These are phyloP conservation scores for Backusella circina DNA, from an alignment of 192 early-diverging fungal species.

Conservation along the genomic window DNA sequence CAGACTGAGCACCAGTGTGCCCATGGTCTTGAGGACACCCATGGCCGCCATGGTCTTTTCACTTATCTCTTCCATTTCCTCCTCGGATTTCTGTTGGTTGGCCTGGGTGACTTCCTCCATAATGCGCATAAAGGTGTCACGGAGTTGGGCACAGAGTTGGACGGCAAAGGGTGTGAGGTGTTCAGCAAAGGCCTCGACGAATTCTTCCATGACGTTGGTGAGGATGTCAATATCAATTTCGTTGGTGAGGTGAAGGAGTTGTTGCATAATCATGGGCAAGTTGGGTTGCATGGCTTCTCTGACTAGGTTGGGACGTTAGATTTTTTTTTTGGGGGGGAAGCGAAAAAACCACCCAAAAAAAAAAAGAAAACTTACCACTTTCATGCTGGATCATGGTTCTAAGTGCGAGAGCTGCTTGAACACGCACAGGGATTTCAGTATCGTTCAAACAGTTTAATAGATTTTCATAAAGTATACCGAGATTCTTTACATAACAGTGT, in stretches of 20 bases:
- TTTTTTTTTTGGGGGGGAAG: background rate
- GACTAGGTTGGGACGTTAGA: slow-evolving; percentile 28
- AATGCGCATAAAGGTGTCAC: slow-evolving; percentile 84
- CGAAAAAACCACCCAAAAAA: too few relatives aligned
- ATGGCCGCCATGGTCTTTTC: slow-evolving; percentile 89
- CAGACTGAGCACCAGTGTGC: slow-evolving; percentile 80
- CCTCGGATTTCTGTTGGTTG: slow-evolving; percentile 37
- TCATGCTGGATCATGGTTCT: slow-evolving; percentile 74
- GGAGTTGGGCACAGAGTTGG: slow-evolving; percentile 80
- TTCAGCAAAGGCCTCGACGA: slow-evolving; percentile 90
- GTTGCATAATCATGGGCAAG: slow-evolving; percentile 81
- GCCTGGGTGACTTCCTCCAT: slow-evolving; percentile 67
- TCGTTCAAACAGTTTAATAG: slow-evolving; percentile 69
- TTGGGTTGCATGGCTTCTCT: slow-evolving; percentile 71
- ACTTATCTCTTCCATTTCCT: slow-evolving; percentile 55
- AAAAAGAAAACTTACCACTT: slow-evolving; percentile 26
- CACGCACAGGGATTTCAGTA: slow-evolving; percentile 82
- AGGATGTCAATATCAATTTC: slow-evolving; percentile 92
- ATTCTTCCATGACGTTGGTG: slow-evolving; percentile 79
- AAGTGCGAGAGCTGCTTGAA: slow-evolving; percentile 82
- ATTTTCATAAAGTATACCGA: slow-evolving; percentile 36
- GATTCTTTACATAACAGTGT: too few relatives aligned
- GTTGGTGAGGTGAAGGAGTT: slow-evolving; percentile 81
- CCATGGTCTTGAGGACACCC: slow-evolving; percentile 87
- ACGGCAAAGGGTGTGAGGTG: slow-evolving; percentile 90